Base-by-base conservation (phyloP, 2,329 filamentous ascomycete species). In the Xylariaceae sp. region DNA sequence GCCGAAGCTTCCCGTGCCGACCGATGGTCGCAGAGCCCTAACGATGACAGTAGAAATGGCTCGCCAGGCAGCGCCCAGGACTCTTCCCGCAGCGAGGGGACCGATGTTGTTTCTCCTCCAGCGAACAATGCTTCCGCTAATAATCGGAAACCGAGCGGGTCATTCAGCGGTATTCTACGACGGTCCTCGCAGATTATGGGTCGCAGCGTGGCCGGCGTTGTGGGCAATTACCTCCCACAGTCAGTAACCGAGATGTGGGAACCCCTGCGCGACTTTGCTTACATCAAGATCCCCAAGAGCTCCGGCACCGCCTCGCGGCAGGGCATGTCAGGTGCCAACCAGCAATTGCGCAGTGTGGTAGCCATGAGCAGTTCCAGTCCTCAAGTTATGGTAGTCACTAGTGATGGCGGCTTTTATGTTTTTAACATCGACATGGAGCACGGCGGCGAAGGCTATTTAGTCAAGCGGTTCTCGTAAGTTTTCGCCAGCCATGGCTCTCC, bases 241-340 rank as follows among this genome's bases (percentile, higher is more conserved):
- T 92, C 92, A 1, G 91, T 99, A 4, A 92, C 92, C 1, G 92
- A 97, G 72, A 96, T 97, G 80, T 97, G 92, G 92, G 94, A 99
- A 66, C 94, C 94, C 0, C 77, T 87, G 55, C 83, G 94, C 51
- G 94, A 99, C 71, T 99, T 99, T 73, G 94, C 94, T 1, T 97
- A 89, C 79, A 92, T 97, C 67, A 95, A 94, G 69, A 83, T 99
- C 45, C 92, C 92, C 13, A 89, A 87, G 66, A 64, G 66, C 53
- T 58, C 72, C 2, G 58, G 21, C 18, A 1, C 65, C 21, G 66
- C 71, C 2, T 57, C 61, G 9, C 61, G 66, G 1, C 61, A 64
- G 16, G 65, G 65, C 16, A 52, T 56, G 12, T 52, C 55, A n/a
- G 45, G 60, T 1, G 62, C 55, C 21, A 65, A 61, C 15, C 63